Evolutionary conservation across 148 eudicot genomes (phyloP).

Genomic region (Dianthus caryophyllus): DNA sequence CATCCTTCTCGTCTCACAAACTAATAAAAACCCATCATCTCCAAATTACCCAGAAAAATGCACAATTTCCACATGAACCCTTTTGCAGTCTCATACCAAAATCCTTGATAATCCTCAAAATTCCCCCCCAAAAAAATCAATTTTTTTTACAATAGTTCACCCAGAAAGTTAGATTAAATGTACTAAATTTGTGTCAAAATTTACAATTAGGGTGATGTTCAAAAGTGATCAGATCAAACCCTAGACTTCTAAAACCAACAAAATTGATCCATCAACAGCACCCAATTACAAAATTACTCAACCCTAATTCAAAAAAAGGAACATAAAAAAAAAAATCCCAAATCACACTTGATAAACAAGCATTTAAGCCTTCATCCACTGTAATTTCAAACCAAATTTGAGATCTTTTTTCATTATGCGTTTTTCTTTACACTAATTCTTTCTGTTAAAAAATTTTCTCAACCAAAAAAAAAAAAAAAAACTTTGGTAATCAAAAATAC

Average conservation of each 20-base stretch:
- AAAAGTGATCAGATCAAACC: conserved; percentile 15
- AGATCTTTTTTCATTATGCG: not conserved
- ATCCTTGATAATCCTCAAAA: conserved; percentile 1
- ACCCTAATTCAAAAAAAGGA: not conserved
- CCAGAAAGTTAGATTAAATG: not conserved
- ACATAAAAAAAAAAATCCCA: not conserved
- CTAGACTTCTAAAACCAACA: not conserved
- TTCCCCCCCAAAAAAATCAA: not conserved
- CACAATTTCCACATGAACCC: conserved; percentile 9
- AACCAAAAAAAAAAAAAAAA: not conserved
- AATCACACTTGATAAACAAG: not conserved
- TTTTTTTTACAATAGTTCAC: not conserved
- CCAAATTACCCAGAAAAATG: conserved; percentile 9
- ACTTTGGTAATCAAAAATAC: not conserved
- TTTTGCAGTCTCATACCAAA: conserved; percentile 4
- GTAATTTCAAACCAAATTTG: not conserved
- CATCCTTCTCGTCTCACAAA: too few species aligned
- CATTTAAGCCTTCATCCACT: not conserved
- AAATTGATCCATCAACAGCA: not conserved
- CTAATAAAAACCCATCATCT: not conserved
- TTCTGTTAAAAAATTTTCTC: too few species aligned
- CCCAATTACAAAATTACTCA: not conserved
- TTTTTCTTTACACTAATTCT: too few species aligned
- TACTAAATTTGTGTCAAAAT: not conserved
- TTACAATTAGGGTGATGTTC: not conserved